Percentiles rank a stretch among this genome's conserved stretches.
These are phyloP conservation scores for Rhizopus sp. DNA, from an alignment of 371 early-diverging fungal species.

Conservation along the genomic window DNA sequence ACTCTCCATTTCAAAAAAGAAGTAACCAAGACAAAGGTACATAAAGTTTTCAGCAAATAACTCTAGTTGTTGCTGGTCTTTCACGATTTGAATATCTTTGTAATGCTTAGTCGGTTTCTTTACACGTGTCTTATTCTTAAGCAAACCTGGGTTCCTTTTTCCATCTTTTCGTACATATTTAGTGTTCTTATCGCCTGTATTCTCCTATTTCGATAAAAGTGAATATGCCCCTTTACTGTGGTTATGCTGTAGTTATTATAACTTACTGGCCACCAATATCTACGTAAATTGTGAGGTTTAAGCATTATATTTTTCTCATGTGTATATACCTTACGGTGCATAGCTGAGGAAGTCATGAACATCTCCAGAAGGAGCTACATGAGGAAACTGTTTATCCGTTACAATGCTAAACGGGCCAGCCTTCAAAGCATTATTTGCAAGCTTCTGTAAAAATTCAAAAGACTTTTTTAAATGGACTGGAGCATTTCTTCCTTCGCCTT, in stretches of 20 bases:
- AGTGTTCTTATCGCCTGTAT: conserved; percentile 11
- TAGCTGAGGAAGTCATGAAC: conserved; percentile 41
- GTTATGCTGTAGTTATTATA: background rate
- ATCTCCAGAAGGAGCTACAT: conserved; percentile 42
- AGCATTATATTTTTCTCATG: background rate
- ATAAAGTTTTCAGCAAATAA: conserved; percentile 34
- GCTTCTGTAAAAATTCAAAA: conserved; percentile 21
- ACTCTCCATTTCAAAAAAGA: conserved; percentile 25
- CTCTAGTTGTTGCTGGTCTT: conserved; percentile 44
- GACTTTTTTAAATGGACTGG: conserved; percentile 6
- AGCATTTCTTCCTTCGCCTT: conserved; percentile 12
- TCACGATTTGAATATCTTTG: conserved; percentile 28
- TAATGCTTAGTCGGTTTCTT: background rate
- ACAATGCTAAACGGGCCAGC: conserved; percentile 42
- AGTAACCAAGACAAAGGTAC: conserved; percentile 36
- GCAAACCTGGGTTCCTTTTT: conserved; percentile 42
- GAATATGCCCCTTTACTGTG: background rate
- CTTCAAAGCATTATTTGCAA: conserved; percentile 35
- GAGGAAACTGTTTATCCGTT: conserved; percentile 24
- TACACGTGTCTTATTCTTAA: background rate
- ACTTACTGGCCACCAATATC: conserved; percentile 51
- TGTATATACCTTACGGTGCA: conserved; percentile 37
- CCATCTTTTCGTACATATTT: conserved; percentile 43
- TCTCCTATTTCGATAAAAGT: conserved; percentile 10
- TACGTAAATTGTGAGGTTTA: conserved; percentile 7